Base-by-base conservation (phyloP, 2,329 filamentous ascomycete genomes). In the Metarhizium guizhouense region DNA sequence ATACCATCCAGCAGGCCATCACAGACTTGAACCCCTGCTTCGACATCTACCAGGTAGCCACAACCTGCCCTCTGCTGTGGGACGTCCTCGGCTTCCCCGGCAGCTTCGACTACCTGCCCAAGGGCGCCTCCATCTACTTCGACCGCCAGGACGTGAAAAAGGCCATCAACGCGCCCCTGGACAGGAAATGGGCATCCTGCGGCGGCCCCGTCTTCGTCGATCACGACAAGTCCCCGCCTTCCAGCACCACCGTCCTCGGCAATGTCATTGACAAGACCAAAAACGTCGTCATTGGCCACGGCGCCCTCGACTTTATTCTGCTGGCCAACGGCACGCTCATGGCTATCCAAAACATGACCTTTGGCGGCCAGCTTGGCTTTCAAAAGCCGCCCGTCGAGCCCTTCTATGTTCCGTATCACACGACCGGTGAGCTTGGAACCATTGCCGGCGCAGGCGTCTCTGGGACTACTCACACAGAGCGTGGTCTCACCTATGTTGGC, bases 291-390 rank as follows among this genome's bases (percentile, higher is more conserved):
- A 84, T 94, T 63, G 85, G 77, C 3, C 87, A 92, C 65, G 88
- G 87, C n/a, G 73, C 80, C 51, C 77, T 87, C 18, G 88, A 90
- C 71, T 87, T 79, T 65, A 76, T 87, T 59, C 76, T 89, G 6
- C 74, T 86, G 25, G 74, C 77, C 64, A 86, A 88, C 67, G 87
- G 86, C 20, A 87, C 86, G 0, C 75, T 92, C 3, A 72, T 88
- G 10, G 78, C 80, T 0, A 85, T 91, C 58, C 87, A 92, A 67
- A 92, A 91, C 73, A 89, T 90, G 84, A 91, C 87, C 0, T 92
- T 84, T 82, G 81, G 82, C 58, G 87, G 87, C 7, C 67, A 75
- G 42, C 81, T 86, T 51, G 88, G 88, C 0, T 91, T 92, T 74
- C 79, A 83, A 59, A 65, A 67, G 1, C 68, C 71, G 0, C 88